Base-by-base conservation (phyloP, 1,284 basidiomycete species). In the Ustilago sp. region DNA sequence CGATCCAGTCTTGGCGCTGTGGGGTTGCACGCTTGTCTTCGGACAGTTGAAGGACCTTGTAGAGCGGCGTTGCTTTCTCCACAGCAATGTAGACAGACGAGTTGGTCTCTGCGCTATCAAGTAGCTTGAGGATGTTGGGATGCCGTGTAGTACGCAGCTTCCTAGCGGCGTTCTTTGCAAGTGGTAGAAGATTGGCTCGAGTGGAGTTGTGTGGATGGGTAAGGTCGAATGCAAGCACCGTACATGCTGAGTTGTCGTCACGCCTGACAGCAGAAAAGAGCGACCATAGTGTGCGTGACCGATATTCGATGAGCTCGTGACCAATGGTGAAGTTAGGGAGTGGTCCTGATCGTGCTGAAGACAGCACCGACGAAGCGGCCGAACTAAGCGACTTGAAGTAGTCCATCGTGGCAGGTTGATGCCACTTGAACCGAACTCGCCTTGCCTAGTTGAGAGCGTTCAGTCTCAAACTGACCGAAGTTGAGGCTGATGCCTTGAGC, bases 81-180 rank as follows among this genome's bases (percentile, higher is more conserved):
- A 96, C 98, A 88, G 97, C 93, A 80, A 99, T 94, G 87, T 94
- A 93, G 47, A 99, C 90, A 1, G 90, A 90, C 0, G 90, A 90
- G 54, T 96, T 94, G 2, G 94, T 93, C 85, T 98, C 95, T 7
- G 94, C 91, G 1, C 90, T 93, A 23, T 86, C 87, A 87, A 99
- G 91, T 86, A 97, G 96, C 85, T 93, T 95, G 80, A 99, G 90
- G 3, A 99, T 91, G 86, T 98, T 93, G 0, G 97, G 97, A 88
- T 99, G 97, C 41, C 97, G 90, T 8, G 93, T 92, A 2, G 94
- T 93, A 47, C 95, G 90, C 12, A 99, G 89, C 87, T 96, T 98
- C 72, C 93, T 91, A 39, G 98, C 88, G 0, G 95, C 91, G 87
- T 99, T 99, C 85, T 92, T 92, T 3, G 95, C 96, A 23, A 99